Base-by-base conservation (phyloP, 495 filamentous ascomycete genomes). In the Aspergillus indologenus region DNA sequence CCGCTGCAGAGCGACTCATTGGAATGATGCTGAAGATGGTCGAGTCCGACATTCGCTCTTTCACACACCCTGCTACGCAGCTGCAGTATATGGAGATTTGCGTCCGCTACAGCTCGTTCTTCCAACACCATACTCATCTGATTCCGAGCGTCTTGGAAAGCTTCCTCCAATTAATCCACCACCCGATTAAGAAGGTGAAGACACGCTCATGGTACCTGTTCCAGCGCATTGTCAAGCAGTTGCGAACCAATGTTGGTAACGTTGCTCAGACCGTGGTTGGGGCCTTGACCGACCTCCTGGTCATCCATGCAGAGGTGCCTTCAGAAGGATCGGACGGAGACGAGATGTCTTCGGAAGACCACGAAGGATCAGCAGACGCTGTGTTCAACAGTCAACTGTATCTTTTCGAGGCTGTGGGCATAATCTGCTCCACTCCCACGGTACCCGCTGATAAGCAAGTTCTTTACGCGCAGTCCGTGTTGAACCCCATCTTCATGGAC, bases 61-160 rank as follows among this genome's bases (percentile, higher is more conserved):
- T 90, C 68, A 85, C 88, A 4, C 94, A 98, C 72, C 94, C 95
- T 0, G 90, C 91, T 20, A 90, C 96, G 29, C 86, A 97, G 57
- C 79, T 98, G 17, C 91, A 96, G 71, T 98, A 94, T 64, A 98
- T 98, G 95, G 94, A 98, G 64, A 94, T 96, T 44, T 95, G 91
- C 68, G 91, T 96, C 31, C 87, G 94, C 40, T 98, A 98, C 69
- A 87, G 84, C 70, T 81, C 84, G n/a, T 96, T 96, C 73, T 98
- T 99, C 73, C 90, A 95, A 59, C 79, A 82, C 40, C 88, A 96
- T 62, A 81, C 87, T 2, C 78, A 85, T 1, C 81, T 86, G 48
- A 94, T 98, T 45, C 89, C 89, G 7, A 86, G 83, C 58, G 91
- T 91, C 5, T 79, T 99, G n/a, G 91, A 96, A 62, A 89, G 87